Evolutionary conservation across 192 early-diverging fungal genomes (phyloP), one percentile per base, ranked within the genome.

Genomic region (Coemansia sp.): DNA sequence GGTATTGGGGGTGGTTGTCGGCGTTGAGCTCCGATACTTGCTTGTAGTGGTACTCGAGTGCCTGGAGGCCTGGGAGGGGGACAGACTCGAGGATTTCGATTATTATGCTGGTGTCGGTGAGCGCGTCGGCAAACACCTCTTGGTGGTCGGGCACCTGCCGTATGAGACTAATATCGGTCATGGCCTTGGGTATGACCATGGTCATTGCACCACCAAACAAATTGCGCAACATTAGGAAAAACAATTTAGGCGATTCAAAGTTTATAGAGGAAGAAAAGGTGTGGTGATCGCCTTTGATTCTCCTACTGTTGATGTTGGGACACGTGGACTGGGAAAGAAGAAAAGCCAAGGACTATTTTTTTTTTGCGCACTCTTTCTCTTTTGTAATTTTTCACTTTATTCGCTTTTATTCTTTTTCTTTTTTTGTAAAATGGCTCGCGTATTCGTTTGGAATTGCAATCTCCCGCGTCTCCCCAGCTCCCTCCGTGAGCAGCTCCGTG

Each of bases 141-240:
- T 97, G 95, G 73, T 95, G 89, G 77, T 93, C 90, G 0, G 95
- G 94, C 0, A 97, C 85, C 45, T 91, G 71, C 31, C 95, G 89
- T 13, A 95, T 66, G n/a, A 84, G 58, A 66, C 93, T 95, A 52
- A 85, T 83, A 62, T 92, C 88, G 0, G 57, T 63, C 68, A 91
- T 88, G 11, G 68, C 60, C 33, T 36, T 36, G 12, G 92, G 91
- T 11, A 92, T 69, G 12, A 62, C 68, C 59, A 88, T 83, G 36
- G 73, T 73, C 26, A 93, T 88, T 14, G 87, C 89, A 11, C 91
- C 91, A 20, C 92, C 92, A 75, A 81, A 93, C 12, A 93, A 82
- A 42, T 79, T 70, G 45, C 59, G 76, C 31, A 31, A 26, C 31
- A 73, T 61, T 61, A 31, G 16, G 18, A 28, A n/a, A 61, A 31